Percentiles rank a stretch among this genome's conserved stretches.
phyloP scores from a whole-genome alignment of 2,329 filamentous ascomycete species.

The Penicillium sp. region DNA sequence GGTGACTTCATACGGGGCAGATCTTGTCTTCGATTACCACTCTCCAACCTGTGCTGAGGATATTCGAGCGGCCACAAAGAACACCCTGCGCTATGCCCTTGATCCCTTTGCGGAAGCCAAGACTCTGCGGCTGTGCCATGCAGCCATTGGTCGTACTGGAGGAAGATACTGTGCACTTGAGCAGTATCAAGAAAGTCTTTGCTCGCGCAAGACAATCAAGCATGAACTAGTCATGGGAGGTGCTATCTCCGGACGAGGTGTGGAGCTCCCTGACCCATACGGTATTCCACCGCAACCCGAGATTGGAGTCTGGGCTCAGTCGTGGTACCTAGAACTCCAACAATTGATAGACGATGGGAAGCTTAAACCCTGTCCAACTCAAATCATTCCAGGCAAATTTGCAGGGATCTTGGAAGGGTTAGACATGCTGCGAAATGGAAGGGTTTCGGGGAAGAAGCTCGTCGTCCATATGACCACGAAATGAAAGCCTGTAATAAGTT shows the following conservation, averaged over 20 bases:
- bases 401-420: constrained; percentile 17
- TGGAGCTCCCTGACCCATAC: constrained; percentile 22
- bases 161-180: constrained; percentile 22
- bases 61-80: constrained; percentile 32
- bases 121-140: constrained; percentile 18
- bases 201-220: constrained; percentile 16
- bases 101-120: constrained; percentile 22
- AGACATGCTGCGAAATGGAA: constrained; percentile 14
- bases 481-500: neutral
- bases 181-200: constrained; percentile 19
- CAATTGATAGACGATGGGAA: constrained; percentile 8
- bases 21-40: constrained; percentile 36
- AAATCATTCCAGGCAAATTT: constrained; percentile 11
- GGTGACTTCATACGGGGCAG: constrained; percentile 34
- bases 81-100: constrained; percentile 25
- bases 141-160: constrained; percentile 19
- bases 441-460: constrained; percentile 21
- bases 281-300: constrained; percentile 15
- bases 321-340: constrained; percentile 18
- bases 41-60: constrained; percentile 29
- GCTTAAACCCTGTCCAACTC: constrained; percentile 13
- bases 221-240: constrained; percentile 24
- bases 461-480: constrained; percentile 6
- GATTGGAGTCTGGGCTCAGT: constrained; percentile 18
- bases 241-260: constrained; percentile 19